Evolutionary conservation across 257 asterid species (phyloP).

Genomic region (Solanum appendiculatum): DNA sequence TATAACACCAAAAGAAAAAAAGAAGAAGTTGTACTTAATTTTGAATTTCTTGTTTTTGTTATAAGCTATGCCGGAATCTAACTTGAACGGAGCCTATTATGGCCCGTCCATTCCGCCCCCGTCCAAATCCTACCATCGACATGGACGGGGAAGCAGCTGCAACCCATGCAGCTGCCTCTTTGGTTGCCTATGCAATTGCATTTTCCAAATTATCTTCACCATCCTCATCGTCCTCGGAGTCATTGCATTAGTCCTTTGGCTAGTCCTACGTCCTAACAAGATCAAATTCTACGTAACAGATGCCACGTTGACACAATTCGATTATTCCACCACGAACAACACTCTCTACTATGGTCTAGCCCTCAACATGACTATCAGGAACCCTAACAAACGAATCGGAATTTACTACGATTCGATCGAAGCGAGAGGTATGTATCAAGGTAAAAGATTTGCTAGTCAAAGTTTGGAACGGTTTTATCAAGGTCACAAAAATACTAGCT

Average conservation of each 20-base stretch:
- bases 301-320: conserved; percentile 56
- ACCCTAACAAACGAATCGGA: conserved; percentile 79
- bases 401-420: conserved; percentile 74
- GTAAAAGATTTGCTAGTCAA: conserved; percentile 32
- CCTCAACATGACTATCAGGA: conserved; percentile 56
- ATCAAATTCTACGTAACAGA: conserved; percentile 46
- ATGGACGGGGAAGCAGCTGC: conserved; percentile 49
- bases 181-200: conserved; percentile 56
- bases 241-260: conserved; percentile 34
- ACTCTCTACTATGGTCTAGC: conserved; percentile 58
- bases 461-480: conserved; percentile 44
- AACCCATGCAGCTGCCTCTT: conserved; percentile 73
- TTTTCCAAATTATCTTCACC: conserved; percentile 54
- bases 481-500: conserved; percentile 38
- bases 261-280: conserved; percentile 69
- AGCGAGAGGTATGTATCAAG: conserved; percentile 55
- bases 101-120: conserved; percentile 76
- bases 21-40: neutral
- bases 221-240: conserved; percentile 38
- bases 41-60: neutral
- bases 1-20: neutral
- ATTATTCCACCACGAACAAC: conserved; percentile 29
- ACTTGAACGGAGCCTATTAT: conserved; percentile 78
- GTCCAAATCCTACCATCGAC: conserved; percentile 39
- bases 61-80: neutral